Conservation (phyloP, 139 green algal genomes). For the Chlorella vulgaris region DNA sequence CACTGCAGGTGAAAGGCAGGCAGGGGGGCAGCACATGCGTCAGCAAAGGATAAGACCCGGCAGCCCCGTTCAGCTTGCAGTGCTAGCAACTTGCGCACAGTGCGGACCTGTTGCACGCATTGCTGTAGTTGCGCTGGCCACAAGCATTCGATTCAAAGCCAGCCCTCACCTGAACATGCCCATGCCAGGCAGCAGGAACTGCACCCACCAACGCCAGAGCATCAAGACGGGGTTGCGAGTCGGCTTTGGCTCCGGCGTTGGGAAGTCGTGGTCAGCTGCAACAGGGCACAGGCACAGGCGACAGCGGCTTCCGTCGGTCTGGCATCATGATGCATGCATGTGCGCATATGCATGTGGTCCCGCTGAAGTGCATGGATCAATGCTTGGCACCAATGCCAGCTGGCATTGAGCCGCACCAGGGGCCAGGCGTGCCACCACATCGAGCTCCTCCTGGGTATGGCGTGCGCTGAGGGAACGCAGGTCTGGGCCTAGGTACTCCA, state of each 20-base stretch:
- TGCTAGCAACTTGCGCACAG: too few species aligned
- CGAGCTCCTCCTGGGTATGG: background rate
- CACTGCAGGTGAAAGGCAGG: background rate
- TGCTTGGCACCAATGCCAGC: background rate
- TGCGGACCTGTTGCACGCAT: background rate
- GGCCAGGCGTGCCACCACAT: background rate
- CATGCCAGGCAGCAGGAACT: constrained; percentile 19
- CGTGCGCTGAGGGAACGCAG: background rate
- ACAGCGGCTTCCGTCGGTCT: too few species aligned
- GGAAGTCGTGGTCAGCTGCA: background rate
- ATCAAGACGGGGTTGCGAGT: background rate
- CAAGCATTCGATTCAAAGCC: background rate
- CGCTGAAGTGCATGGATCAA: too few species aligned
- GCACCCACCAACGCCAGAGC: background rate
- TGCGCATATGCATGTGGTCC: too few species aligned
- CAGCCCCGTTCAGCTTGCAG: too few species aligned
- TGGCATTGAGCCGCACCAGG: background rate
- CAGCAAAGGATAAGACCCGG: too few species aligned
- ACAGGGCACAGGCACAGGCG: background rate
- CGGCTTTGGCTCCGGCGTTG: background rate
- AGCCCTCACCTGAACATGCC: constrained; percentile 36
- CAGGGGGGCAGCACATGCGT: too few species aligned
- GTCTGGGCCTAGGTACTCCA: background rate
- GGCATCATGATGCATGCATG: too few species aligned
- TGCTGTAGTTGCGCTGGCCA: background rate